These are phyloP conservation scores for Phytophthora fragariae DNA, from an alignment of 352 stramenopile genomes.

Conservation along the genomic window DNA sequence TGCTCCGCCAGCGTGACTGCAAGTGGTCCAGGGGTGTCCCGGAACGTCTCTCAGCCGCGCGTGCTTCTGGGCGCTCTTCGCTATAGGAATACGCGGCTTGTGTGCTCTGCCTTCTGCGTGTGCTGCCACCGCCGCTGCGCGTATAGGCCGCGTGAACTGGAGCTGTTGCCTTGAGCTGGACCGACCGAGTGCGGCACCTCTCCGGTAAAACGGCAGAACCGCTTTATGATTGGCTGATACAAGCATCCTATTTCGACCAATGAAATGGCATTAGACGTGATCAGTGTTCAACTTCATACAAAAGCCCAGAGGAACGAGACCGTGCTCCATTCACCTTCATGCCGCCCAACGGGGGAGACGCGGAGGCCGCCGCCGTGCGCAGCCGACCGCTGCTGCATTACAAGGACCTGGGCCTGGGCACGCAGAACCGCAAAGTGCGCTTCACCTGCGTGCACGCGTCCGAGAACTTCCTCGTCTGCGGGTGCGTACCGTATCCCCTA, in stretches of 20 bases:
- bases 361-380: slow-evolving; percentile 31
- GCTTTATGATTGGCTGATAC: background rate
- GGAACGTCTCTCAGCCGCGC: background rate
- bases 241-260: background rate
- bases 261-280: background rate
- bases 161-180: background rate
- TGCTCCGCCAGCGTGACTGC: slow-evolving; percentile 15
- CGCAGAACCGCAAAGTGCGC: slow-evolving; percentile 68
- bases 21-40: background rate
- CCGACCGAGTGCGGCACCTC: background rate
- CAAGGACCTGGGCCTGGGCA: slow-evolving; percentile 66
- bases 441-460: slow-evolving; percentile 89
- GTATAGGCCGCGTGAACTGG: background rate
- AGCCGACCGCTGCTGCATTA: slow-evolving; percentile 75
- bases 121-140: background rate
- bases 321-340: slow-evolving; percentile 22
- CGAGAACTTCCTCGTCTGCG: slow-evolving; percentile 87
- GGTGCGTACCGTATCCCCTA: slow-evolving; percentile 48
- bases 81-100: background rate
- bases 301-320: background rate
- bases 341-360: slow-evolving; percentile 26
- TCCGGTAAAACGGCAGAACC: background rate
- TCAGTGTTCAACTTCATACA: slow-evolving; percentile 22
- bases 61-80: background rate
- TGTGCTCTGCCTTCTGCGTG: background rate